Base-by-base conservation (phyloP, 306 rosid genomes). In the Senna siamea region DNA sequence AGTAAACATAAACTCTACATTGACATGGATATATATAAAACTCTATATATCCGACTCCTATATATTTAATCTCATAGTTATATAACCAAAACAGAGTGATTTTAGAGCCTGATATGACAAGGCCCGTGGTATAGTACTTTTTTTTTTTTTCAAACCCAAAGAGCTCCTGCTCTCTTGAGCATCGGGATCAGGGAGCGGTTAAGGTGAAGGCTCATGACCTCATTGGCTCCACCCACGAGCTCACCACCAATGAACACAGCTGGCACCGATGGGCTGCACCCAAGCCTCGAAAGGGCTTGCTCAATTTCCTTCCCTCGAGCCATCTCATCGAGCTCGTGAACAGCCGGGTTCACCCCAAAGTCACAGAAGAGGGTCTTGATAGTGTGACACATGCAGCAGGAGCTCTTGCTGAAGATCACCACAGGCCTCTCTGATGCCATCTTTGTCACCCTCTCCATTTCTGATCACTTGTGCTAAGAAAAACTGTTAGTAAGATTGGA, bases 201-300 rank as follows among this genome's bases (percentile, higher is more conserved):
- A 20, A 95, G 96, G 73, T 92, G 99, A 82, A 88, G 99, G 64
- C 87, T 92, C 99, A 92, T 92, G 26, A 95, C 89, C 74, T 95
- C 91, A 79, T 90, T 95, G 65, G 96, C 81, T 58, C 99, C 98
- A 8, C 99, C 99, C 0, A 92, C 83, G 41, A 92, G 87, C 48
- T 90, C 82, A 4, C 97, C 97, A 8, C 87, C 92, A 3, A 95
- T 95, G 92, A 89, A 92, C 65, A 95, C 92, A 0, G 92, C 90
- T 0, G 99, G 99, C 19, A 95, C 98, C 0, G 92, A 81, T 0
- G 98, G 99, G 71, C 71, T 87, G 37, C 88, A 84, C 0, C 96
- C 97, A 0, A 95, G 83, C 61, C 85, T 79, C 15, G 79, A 19
- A 3, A 95, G 93, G 37, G 97, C 98, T 46, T 95, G 96, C 64